These are phyloP conservation scores for Conringia planisiliqua DNA, from an alignment of 345 rosid species.

Conservation along the genomic window DNA sequence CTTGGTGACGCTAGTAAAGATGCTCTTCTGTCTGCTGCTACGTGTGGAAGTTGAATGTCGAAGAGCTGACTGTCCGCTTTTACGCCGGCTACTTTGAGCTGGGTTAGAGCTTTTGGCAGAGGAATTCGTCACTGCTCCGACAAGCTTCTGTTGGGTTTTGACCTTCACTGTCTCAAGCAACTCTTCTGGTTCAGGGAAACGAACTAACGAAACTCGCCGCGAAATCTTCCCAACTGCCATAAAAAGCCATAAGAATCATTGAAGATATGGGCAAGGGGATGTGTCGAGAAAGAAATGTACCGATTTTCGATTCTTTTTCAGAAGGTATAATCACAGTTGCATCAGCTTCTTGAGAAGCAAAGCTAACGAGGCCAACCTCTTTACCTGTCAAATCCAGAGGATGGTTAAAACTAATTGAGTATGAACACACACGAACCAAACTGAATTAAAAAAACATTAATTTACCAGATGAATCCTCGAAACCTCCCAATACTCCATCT, in stretches of 20 bases:
- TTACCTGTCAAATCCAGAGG: constrained; percentile 48
- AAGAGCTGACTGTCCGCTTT: constrained; percentile 27
- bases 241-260: background rate
- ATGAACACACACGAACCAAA: background rate
- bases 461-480: constrained; percentile 62
- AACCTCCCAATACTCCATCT: constrained; percentile 53
- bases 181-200: constrained; percentile 63
- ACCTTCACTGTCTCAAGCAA: constrained; percentile 31
- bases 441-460: background rate
- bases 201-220: constrained; percentile 54
- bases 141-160: constrained; percentile 24
- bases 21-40: constrained; percentile 46
- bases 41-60: constrained; percentile 38
- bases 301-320: constrained; percentile 47
- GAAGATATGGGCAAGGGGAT: background rate
- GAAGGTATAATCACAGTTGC: constrained; percentile 56
- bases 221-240: constrained; percentile 60
- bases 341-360: constrained; percentile 46
- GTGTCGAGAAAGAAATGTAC: constrained; percentile 30
- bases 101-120: constrained; percentile 35
- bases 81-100: constrained; percentile 31
- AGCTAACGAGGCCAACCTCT: constrained; percentile 51
- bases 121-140: constrained; percentile 39
- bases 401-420: background rate
- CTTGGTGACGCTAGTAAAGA: constrained; percentile 33